phyloP scores from a whole-genome alignment of 495 filamentous ascomycete species.

The Pseudevernia furfuracea region DNA sequence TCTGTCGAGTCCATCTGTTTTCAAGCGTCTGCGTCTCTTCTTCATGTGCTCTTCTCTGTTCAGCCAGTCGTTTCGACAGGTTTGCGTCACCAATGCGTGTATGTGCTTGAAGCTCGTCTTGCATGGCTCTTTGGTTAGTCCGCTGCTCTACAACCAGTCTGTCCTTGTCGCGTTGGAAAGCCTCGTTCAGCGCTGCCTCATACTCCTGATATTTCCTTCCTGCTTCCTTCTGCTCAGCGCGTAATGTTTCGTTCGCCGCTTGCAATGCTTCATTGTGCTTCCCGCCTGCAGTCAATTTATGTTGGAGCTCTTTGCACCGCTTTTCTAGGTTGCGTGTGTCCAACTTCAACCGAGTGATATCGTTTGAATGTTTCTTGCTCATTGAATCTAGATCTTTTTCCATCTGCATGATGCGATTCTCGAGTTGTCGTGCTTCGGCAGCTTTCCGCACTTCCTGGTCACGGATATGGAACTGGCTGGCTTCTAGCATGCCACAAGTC shows the following conservation, averaged over 20 bases:
- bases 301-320: slow-evolving; percentile 45
- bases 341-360: slow-evolving; percentile 43
- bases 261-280: slow-evolving; percentile 42
- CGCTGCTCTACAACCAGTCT: slow-evolving; percentile 23
- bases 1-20: slow-evolving; percentile 14
- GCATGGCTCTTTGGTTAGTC: slow-evolving; percentile 21
- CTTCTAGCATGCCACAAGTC: slow-evolving; percentile 38
- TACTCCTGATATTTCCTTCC: slow-evolving; percentile 24
- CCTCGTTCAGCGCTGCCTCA: slow-evolving; percentile 23
- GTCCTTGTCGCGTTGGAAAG: slow-evolving; percentile 25
- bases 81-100: slow-evolving; percentile 13
- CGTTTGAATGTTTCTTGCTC: slow-evolving; percentile 40
- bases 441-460: slow-evolving; percentile 42
- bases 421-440: slow-evolving; percentile 43
- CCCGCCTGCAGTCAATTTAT: slow-evolving; percentile 35
- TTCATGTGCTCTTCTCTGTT: slow-evolving; percentile 17
- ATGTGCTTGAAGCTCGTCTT: slow-evolving; percentile 26
- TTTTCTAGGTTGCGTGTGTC: slow-evolving; percentile 53
- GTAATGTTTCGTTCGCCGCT: slow-evolving; percentile 35
- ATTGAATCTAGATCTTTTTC: slow-evolving; percentile 40
- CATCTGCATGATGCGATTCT: slow-evolving; percentile 47
- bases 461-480: slow-evolving; percentile 41
- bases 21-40: slow-evolving; percentile 18
- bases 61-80: slow-evolving; percentile 10
- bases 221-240: slow-evolving; percentile 26